phyloP scores from a whole-genome alignment of 139 green algal genomes.

The Micractinium sp. region DNA sequence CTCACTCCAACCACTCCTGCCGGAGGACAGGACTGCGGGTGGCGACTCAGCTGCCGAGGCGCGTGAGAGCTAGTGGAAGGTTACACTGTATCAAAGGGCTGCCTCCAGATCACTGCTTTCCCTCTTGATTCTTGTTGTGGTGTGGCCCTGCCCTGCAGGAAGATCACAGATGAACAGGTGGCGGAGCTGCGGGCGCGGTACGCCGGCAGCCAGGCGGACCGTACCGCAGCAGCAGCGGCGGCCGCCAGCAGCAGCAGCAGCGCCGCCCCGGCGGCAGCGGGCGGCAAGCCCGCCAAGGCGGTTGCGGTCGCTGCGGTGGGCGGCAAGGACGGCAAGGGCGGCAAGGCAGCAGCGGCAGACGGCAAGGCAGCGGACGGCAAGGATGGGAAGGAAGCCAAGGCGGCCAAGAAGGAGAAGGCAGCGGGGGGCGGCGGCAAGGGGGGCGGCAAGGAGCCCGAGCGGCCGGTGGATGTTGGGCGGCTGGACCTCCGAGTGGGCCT shows the following conservation, averaged over 20 bases:
- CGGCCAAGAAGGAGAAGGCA: slow-evolving; percentile 43
- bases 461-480: slow-evolving; percentile 59
- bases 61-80: too few species aligned
- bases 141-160: slow-evolving; percentile 9
- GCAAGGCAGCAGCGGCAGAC: neutral
- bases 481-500: slow-evolving; percentile 85
- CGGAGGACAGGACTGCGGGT: too few species aligned
- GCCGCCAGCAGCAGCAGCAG: slow-evolving; percentile 23
- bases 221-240: slow-evolving; percentile 11
- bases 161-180: slow-evolving; percentile 59
- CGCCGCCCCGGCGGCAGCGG: slow-evolving; percentile 10
- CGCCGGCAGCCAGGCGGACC: slow-evolving; percentile 49
- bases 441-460: slow-evolving; percentile 25
- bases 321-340: slow-evolving; percentile 33
- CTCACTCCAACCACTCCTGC: too few species aligned
- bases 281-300: slow-evolving; percentile 24
- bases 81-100: too few species aligned
- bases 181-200: slow-evolving; percentile 45
- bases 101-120: neutral
- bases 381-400: slow-evolving; percentile 18
- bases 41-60: too few species aligned
- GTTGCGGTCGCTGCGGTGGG: neutral
- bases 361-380: neutral
- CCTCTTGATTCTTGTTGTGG: neutral
- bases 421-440: neutral